Evolutionary conservation across 106 monocot species (phyloP).

Genomic region (Dendrobium catenatum): DNA sequence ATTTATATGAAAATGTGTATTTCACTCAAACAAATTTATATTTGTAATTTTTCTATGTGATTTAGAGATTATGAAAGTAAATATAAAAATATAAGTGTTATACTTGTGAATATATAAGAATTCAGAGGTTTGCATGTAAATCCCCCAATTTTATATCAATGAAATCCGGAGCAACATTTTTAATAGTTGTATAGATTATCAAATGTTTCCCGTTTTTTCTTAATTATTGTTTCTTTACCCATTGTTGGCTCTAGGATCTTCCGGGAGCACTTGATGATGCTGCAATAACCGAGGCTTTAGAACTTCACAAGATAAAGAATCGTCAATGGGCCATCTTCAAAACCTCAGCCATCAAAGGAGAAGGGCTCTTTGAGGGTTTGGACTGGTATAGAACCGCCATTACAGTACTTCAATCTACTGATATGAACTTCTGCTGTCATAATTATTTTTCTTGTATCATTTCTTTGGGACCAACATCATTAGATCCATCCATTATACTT

Average conservation of each 20-base stretch:
- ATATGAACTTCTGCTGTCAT: not conserved
- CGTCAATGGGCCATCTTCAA: slow-evolving; percentile 99
- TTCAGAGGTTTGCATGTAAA: no score
- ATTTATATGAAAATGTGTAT: no score
- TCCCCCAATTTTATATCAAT: no score
- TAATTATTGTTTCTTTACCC: slow-evolving; percentile 3
- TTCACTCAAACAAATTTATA: no score
- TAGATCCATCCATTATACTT: not conserved
- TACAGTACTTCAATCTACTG: not conserved
- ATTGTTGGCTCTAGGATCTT: slow-evolving; percentile 52
- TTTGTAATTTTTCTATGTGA: no score
- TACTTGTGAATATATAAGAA: no score
- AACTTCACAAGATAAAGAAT: slow-evolving; percentile 89
- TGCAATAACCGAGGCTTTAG: slow-evolving; percentile 81
- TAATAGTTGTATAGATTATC: not conserved
- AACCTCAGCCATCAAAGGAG: slow-evolving; percentile 96
- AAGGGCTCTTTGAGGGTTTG: slow-evolving; percentile 95
- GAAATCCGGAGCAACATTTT: no score
- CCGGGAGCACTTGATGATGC: slow-evolving; percentile 98
- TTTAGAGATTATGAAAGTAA: no score
- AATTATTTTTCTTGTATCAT: not conserved
- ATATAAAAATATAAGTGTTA: no score
- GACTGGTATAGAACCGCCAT: slow-evolving; percentile 51
- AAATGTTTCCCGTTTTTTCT: not conserved
- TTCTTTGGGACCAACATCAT: not conserved